Base-by-base conservation (phyloP, 1,284 basidiomycete species). In the Fomitopsis schrenkii region DNA sequence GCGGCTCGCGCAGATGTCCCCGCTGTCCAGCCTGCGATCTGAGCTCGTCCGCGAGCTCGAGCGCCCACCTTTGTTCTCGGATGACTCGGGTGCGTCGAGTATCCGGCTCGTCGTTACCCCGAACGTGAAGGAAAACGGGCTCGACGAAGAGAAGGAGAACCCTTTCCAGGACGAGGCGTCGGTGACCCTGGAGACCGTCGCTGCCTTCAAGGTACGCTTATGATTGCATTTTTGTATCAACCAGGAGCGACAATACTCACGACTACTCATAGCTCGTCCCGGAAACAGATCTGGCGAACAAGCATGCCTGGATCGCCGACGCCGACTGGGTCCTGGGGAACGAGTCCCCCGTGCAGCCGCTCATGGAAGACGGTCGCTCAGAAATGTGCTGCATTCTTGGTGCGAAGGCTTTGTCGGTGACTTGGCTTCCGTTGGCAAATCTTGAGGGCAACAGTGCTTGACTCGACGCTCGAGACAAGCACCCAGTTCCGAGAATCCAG, bases 41-140 rank as follows among this genome's bases (percentile, higher is more conserved):
- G 55, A 50, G n/a, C 36, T 59, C 30, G 19, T 48, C n/a, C 58
- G 41, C 17, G 58, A 33, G 36, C 58, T 55, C 38, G 58, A 59
- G 36, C 38, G 19, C 8, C 52, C 58, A 15, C 46, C 58, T 10
- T 7, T 22, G 10, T 22, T 52, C 35, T 54, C 52, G 17, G 52
- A 54, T 19, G 52, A 36, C n/a, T 54, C 52, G 22, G 52, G 52
- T 35, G 35, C 36, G 52, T 38, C 52, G 14, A 54, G n/a, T 10
- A n/a, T 40, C 52, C 19, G 36, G 52, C 17, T 28, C 33, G 35
- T 40, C 48, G n/a, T 15, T 33, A 40, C 15, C n/a, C 35, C 38
- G 12, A 54, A 38, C 10, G 3, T 8, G 38, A 38, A 38, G 10
- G 38, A 7, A 8, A 8, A 22, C 33, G 14, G 26, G 1, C 12